phyloP scores from a whole-genome alignment of 345 rosid genomes.

The Abelmoschus esculentus region DNA sequence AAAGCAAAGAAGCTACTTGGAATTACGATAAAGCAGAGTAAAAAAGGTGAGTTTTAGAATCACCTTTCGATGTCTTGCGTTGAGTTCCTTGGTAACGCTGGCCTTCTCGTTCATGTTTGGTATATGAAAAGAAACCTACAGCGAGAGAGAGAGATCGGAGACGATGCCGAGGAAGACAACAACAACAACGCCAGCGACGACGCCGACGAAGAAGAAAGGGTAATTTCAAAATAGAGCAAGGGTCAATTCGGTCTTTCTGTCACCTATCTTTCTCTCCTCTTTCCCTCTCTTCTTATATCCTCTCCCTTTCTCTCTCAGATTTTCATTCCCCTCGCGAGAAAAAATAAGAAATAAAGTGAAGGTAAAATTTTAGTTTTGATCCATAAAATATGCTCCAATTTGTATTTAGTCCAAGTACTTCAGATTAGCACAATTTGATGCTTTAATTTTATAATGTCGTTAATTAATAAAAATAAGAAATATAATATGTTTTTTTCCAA shows the following conservation, averaged over 20 bases:
- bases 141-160: not conserved
- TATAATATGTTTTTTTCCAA: not conserved
- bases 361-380: too few relatives aligned
- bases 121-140: not conserved
- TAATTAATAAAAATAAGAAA: too few relatives aligned
- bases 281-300: not conserved
- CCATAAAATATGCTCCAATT: too few relatives aligned
- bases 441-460: too few relatives aligned
- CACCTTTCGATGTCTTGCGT: constrained; percentile 90
- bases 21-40: not conserved
- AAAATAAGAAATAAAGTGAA: too few relatives aligned
- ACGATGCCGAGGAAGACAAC: constrained; percentile 17
- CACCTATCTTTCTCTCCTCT: constrained; percentile 9
- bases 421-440: too few relatives aligned
- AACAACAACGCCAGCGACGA: not conserved
- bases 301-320: not conserved
- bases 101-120: constrained; percentile 91
- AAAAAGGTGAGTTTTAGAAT: not conserved
- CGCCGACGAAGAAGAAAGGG: constrained; percentile 2
- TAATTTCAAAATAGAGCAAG: constrained; percentile 7
- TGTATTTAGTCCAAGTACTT: too few relatives aligned
- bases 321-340: not conserved
- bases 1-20: constrained; percentile 10
- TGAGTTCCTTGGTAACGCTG: constrained; percentile 94
- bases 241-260: constrained; percentile 30